These are phyloP conservation scores for Xylaria longipes DNA, from an alignment of 495 filamentous ascomycete genomes.

Conservation along the genomic window DNA sequence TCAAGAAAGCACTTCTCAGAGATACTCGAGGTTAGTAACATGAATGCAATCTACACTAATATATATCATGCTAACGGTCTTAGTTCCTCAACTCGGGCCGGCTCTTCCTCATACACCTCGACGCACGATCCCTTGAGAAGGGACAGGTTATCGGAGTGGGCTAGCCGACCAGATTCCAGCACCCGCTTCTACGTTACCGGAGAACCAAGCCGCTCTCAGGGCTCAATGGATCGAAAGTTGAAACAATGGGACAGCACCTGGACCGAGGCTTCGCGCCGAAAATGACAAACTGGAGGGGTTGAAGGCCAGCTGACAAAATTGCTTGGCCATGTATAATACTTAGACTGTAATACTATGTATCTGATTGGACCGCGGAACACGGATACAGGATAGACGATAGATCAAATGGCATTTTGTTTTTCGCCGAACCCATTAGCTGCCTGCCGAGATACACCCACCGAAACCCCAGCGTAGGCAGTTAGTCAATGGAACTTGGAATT, in stretches of 20 bases:
- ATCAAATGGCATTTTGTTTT: conserved; percentile 16
- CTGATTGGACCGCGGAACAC: conserved; percentile 17
- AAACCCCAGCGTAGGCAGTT: neutral
- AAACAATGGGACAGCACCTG: conserved; percentile 9
- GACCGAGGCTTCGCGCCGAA: neutral
- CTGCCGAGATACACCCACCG: neutral
- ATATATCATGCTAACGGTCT: neutral
- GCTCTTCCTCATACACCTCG: neutral
- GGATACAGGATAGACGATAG: conserved; percentile 8
- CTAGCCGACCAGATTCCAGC: neutral
- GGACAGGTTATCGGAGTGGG: neutral
- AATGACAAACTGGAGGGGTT: conserved; percentile 16
- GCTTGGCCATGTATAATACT: conserved; percentile 18
- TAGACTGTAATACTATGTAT: neutral
- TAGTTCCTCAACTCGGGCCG: neutral
- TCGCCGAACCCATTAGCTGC: neutral
- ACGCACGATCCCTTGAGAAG: neutral
- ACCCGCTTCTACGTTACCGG: conserved; percentile 15
- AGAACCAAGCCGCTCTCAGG: neutral
- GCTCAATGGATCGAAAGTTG: conserved; percentile 2
- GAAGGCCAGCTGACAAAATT: conserved; percentile 6
- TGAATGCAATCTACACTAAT: neutral
- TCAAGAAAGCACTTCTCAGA: neutral
- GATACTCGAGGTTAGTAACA: conserved; percentile 6
- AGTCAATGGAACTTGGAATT: conserved; percentile 3